A percentile compares a stretch with the other conserved stretches of the same genome.
phyloP scores from a whole-genome alignment of 1,284 basidiomycete species.

The Ustilago curta region DNA sequence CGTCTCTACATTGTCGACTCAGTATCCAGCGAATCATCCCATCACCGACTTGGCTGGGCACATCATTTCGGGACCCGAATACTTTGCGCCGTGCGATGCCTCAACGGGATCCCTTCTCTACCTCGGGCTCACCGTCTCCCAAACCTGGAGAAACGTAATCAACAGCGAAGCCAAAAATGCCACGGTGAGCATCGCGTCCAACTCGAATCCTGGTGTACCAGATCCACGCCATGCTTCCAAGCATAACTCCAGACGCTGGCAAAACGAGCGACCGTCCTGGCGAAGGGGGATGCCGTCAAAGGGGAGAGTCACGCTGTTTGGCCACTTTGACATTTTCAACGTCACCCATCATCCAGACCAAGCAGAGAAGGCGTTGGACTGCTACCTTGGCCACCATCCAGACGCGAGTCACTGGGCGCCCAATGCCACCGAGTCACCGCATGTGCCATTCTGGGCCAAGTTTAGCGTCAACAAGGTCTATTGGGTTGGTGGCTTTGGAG shows the following conservation, averaged over 20 bases:
- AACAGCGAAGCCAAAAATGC: conserved; percentile 43
- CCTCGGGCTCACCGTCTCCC: conserved; percentile 65
- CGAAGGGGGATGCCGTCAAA: conserved; percentile 67
- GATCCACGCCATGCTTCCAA: conserved; percentile 54
- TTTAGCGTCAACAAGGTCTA: conserved; percentile 59
- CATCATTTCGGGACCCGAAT: conserved; percentile 58
- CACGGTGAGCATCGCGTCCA: conserved; percentile 56
- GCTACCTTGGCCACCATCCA: conserved; percentile 56
- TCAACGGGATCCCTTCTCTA: conserved; percentile 60
- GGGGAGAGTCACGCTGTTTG: conserved; percentile 60
- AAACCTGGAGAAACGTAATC: conserved; percentile 64
- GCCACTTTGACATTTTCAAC: conserved; percentile 52
- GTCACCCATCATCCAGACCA: conserved; percentile 19
- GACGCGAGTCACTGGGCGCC: conserved; percentile 64
- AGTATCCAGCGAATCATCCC: conserved; percentile 40
- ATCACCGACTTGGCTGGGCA: conserved; percentile 39
- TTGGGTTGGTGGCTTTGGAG: conserved; percentile 67
- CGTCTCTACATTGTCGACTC: conserved; percentile 56
- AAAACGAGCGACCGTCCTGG: conserved; percentile 57
- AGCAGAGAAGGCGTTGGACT: conserved; percentile 26
- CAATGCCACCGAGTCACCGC: conserved; percentile 55
- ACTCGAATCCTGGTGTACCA: conserved; percentile 45
- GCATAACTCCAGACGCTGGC: conserved; percentile 40
- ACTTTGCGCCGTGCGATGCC: conserved; percentile 64
- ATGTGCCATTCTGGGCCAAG: conserved; percentile 60